A percentile compares a stretch with the other conserved stretches of the same genome.
Conservation (phyloP, 805 yeast genomes). For the Pichia occidentalis region DNA sequence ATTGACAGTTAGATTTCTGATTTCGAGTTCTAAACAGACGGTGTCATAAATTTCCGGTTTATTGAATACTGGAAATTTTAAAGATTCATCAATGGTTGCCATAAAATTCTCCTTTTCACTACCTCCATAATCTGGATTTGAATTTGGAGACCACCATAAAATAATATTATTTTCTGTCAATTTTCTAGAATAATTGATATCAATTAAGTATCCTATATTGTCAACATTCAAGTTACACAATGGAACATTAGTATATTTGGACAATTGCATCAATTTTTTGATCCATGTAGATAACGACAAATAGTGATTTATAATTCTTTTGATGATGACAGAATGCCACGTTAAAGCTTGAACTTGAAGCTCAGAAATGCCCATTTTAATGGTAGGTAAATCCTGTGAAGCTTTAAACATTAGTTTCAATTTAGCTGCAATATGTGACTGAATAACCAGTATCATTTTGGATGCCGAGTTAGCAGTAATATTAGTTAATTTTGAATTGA, state of each 20-base stretch:
- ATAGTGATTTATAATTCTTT: slow-evolving; percentile 61
- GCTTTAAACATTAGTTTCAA: slow-evolving; percentile 42
- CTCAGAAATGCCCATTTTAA: slow-evolving; percentile 55
- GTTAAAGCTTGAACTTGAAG: slow-evolving; percentile 64
- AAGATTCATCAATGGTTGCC: slow-evolving; percentile 41
- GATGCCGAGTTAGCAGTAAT: slow-evolving; percentile 63
- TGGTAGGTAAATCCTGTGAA: slow-evolving; percentile 51
- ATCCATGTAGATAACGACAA: slow-evolving; percentile 72
- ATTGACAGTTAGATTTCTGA: slow-evolving; percentile 77
- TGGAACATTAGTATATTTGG: slow-evolving; percentile 76
- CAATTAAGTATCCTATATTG: slow-evolving; percentile 72
- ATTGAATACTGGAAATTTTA: slow-evolving; percentile 66
- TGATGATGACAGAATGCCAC: slow-evolving; percentile 69
- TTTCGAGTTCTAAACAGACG: slow-evolving; percentile 69
- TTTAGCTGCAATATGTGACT: slow-evolving; percentile 55
- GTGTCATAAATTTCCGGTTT: slow-evolving; percentile 74
- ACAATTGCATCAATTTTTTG: slow-evolving; percentile 52
- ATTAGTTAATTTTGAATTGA: slow-evolving; percentile 48
- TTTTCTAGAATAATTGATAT: slow-evolving; percentile 78
- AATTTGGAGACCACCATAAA: slow-evolving; percentile 88
- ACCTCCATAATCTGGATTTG: slow-evolving; percentile 83
- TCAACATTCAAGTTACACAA: slow-evolving; percentile 78
- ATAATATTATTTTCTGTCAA: slow-evolving; percentile 59
- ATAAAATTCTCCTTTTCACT: slow-evolving; percentile 51
- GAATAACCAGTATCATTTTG: slow-evolving; percentile 59